Evolutionary conservation across 495 filamentous ascomycete genomes (phyloP).

Genomic region (Xylaria curta): DNA sequence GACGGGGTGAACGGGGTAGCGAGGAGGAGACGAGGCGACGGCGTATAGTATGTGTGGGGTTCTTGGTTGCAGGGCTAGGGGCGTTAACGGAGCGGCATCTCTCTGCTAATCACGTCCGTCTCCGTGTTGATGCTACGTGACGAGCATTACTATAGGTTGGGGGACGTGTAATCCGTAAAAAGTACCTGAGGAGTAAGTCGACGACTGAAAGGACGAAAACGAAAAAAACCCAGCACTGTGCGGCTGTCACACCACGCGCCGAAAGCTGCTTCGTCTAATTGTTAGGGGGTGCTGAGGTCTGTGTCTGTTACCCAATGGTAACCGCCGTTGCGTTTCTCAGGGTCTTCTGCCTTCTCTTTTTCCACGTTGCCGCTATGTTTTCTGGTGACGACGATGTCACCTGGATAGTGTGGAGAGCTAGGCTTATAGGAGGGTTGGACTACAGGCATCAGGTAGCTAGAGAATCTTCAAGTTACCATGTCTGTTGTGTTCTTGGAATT

Average conservation of each 20-base stretch:
- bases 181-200: conserved; percentile 7
- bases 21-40: not conserved
- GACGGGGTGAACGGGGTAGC: not conserved
- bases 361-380: not conserved
- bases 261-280: not conserved
- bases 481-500: conserved; percentile 1
- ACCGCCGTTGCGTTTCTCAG: conserved; percentile 1
- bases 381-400: not conserved
- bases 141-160: conserved; percentile 10
- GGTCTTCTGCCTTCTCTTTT: not conserved
- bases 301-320: conserved; percentile 17
- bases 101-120: conserved; percentile 20
- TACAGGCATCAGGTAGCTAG: not conserved
- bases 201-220: not conserved
- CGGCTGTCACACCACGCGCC: conserved; percentile 11
- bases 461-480: not conserved
- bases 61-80: conserved; percentile 21
- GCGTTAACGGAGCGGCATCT: conserved; percentile 23
- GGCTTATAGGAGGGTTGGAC: not conserved
- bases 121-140: conserved; percentile 18
- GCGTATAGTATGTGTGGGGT: conserved; percentile 7
- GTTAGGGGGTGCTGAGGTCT: not conserved
- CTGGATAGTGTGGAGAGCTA: not conserved
- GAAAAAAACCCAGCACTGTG: conserved; percentile 18
- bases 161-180: conserved; percentile 16